phyloP scores from a whole-genome alignment of 805 yeast genomes.

The Candida caryicola region DNA sequence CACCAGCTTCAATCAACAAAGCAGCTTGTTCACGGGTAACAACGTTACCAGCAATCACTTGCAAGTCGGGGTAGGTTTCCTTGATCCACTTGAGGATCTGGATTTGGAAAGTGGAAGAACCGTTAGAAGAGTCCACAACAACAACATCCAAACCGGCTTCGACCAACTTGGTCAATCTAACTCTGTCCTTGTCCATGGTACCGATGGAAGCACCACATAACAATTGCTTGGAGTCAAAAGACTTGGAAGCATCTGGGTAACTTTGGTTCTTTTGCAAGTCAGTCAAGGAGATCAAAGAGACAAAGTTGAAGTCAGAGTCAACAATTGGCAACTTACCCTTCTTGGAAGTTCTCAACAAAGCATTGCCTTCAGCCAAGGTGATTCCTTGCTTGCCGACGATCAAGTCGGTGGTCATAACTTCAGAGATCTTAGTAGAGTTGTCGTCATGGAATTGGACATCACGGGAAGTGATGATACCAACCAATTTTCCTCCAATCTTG shows the following conservation, averaged over 20 bases:
- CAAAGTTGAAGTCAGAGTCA: slow-evolving; percentile 70
- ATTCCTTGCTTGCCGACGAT: slow-evolving; percentile 83
- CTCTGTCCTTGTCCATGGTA: slow-evolving; percentile 84
- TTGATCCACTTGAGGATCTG: slow-evolving; percentile 93
- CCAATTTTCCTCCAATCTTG: slow-evolving; percentile 78
- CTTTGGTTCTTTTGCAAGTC: slow-evolving; percentile 94
- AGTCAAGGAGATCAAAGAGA: slow-evolving; percentile 88
- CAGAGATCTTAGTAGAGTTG: slow-evolving; percentile 56
- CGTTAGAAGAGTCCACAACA: slow-evolving; percentile 93
- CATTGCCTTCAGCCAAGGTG: slow-evolving; percentile 81
- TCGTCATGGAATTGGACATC: slow-evolving; percentile 94
- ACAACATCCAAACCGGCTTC: slow-evolving; percentile 98
- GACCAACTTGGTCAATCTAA: slow-evolving; percentile 77
- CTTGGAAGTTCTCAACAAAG: slow-evolving; percentile 84
- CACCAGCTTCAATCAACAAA: slow-evolving; percentile 85
- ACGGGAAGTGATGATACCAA: slow-evolving; percentile 96
- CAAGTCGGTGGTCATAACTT: slow-evolving; percentile 87
- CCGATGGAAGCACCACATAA: slow-evolving; percentile 99
- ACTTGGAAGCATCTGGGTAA: slow-evolving; percentile 93
- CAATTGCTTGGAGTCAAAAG: slow-evolving; percentile 88
- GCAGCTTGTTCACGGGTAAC: slow-evolving; percentile 99
- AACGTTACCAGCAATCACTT: slow-evolving; percentile 97
- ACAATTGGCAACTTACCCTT: slow-evolving; percentile 97
- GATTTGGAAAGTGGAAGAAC: slow-evolving; percentile 92
- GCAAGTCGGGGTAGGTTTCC: slow-evolving; percentile 68